These are phyloP conservation scores for Phytophthora colocasiae DNA, from an alignment of 352 stramenopile genomes.

Conservation along the genomic window DNA sequence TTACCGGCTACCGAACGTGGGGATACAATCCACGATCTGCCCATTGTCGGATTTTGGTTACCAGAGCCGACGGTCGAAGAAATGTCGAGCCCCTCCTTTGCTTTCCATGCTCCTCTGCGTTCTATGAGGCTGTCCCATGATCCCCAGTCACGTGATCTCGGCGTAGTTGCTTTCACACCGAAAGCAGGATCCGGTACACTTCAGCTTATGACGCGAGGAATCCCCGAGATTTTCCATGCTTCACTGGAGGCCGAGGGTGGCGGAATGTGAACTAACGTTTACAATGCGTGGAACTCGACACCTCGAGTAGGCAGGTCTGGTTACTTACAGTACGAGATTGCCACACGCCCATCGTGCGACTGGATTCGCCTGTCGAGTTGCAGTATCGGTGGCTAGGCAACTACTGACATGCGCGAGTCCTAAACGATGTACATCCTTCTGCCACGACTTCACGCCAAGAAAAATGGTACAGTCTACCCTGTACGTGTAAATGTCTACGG, in stretches of 20 bases:
- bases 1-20: neutral
- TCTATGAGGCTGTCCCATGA: constrained; percentile 16
- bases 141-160: constrained; percentile 1
- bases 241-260: neutral
- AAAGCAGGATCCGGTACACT: constrained; percentile 15
- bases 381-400: constrained; percentile 1
- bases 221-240: neutral
- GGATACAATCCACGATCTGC: constrained; percentile 32
- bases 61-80: constrained; percentile 6
- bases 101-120: constrained; percentile 4
- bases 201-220: neutral
- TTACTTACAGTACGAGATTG: constrained; percentile 20
- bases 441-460: constrained; percentile 10
- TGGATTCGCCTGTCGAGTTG: constrained; percentile 26
- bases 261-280: constrained; percentile 16
- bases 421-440: constrained; percentile 6
- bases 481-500: too few species aligned
- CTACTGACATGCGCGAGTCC: neutral
- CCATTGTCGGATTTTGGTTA: constrained; percentile 5
- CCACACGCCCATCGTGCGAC: constrained; percentile 9
- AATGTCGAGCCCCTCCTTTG: constrained; percentile 17
- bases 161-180: constrained; percentile 20
- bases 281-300: constrained; percentile 12
- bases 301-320: constrained; percentile 4
- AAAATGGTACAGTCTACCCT: too few species aligned